Evolutionary conservation across 768 basidiomycete species (phyloP).

Genomic region (Pluteus cervinus): DNA sequence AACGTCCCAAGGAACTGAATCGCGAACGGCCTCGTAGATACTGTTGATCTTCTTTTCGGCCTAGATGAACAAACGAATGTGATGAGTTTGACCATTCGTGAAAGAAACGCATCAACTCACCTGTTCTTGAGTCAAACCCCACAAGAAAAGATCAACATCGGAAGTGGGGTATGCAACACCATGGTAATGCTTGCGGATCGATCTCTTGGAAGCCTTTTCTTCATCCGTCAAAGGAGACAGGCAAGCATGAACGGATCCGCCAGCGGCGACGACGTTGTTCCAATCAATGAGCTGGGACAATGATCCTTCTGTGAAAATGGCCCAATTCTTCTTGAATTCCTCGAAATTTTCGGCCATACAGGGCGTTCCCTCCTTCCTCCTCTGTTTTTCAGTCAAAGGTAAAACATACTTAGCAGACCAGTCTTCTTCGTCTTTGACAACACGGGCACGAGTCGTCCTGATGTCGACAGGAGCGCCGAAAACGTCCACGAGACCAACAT

Average conservation of each 20-base stretch:
- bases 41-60: conserved; percentile 53
- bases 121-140: conserved; percentile 50
- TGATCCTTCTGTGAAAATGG: conserved; percentile 56
- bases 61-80: conserved; percentile 16
- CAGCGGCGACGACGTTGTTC: conserved; percentile 60
- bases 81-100: neutral
- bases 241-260: conserved; percentile 55
- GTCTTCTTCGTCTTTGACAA: conserved; percentile 38
- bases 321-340: conserved; percentile 60
- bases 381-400: conserved; percentile 36
- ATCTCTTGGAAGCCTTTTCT: conserved; percentile 45
- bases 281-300: conserved; percentile 54
- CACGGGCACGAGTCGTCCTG: conserved; percentile 44
- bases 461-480: conserved; percentile 45
- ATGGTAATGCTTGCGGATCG: conserved; percentile 55
- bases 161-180: conserved; percentile 49
- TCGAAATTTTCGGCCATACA: conserved; percentile 44
- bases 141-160: conserved; percentile 60
- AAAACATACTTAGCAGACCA: conserved; percentile 45
- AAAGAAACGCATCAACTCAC: conserved; percentile 17
- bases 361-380: conserved; percentile 44
- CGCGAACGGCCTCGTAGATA: conserved; percentile 59
- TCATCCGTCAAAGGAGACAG: conserved; percentile 43
- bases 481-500: conserved; percentile 56
- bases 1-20: conserved; percentile 64